Evolutionary conservation across 306 rosid species (phyloP), one percentile per base, ranked within the genome.

Genomic region (Malus sieversii): DNA sequence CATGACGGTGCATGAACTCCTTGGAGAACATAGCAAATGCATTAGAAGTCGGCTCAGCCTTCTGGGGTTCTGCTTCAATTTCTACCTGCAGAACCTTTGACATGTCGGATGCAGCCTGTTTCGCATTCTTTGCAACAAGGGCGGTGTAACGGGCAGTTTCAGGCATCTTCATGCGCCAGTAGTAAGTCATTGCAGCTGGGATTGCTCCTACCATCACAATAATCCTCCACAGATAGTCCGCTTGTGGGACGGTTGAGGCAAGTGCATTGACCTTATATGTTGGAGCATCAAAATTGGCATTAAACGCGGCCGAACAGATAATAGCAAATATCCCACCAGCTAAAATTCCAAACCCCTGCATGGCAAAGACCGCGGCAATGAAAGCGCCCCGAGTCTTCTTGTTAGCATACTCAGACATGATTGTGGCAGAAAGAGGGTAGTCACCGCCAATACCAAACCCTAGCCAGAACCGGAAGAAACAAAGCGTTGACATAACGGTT

Each of bases 361-460:
- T 92, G 1, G 97, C 96, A 80, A 92, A 92, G 27, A 92, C 96
- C 0, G 93, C 91, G 59, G 97, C 90, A 35, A 92, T 77, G 80
- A 92, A 90, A 3, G 97, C 91, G 0, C 97, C 97, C 0, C 91
- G 89, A 44, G 93, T 91, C 80, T 88, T 89, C 86, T 91, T 91
- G 44, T 89, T 91, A 4, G 97, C 75, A 67, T 87, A 91, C 72
- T 87, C 97, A 0, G 95, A 91, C 97, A 92, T 88, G 77, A 92
- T 89, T n/a, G 93, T 92, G 6, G 93, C 93, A 0, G 93, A 92
- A 72, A 92, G 96, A 8, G 97, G 97, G 64, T 92, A 89, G 77
- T 88, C 97, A 35, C 97, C 96, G 13, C 93, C 96, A 29, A 92
- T 92, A 14, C 97, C 93, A 23, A 92, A 86, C 1, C 97, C 96